phyloP scores from a whole-genome alignment of 805 yeast genomes.

The Candida orba region DNA sequence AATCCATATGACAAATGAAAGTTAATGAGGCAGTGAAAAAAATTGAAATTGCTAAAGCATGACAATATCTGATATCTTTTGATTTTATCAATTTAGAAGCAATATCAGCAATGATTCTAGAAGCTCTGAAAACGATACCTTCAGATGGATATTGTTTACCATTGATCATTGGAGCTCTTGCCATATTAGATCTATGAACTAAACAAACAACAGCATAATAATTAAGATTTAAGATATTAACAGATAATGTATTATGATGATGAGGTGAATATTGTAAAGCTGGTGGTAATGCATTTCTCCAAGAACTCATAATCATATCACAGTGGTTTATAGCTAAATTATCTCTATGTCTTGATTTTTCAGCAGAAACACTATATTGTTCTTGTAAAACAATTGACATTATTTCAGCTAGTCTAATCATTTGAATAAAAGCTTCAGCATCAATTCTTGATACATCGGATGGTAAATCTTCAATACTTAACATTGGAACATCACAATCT shows the following conservation, averaged over 20 bases:
- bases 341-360: conserved; percentile 43
- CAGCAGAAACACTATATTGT: conserved; percentile 66
- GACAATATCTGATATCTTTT: conserved; percentile 43
- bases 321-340: conserved; percentile 41
- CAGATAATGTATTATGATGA: conserved; percentile 40
- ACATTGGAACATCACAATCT: conserved; percentile 73
- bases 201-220: conserved; percentile 68
- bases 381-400: conserved; percentile 62
- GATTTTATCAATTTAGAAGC: conserved; percentile 46
- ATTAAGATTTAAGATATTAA: conserved; percentile 55
- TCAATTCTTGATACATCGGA: conserved; percentile 45
- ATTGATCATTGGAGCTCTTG: conserved; percentile 29
- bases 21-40: conserved; percentile 60
- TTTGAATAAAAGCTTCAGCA: conserved; percentile 52
- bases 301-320: conserved; percentile 69
- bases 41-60: conserved; percentile 53
- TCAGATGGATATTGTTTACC: conserved; percentile 25
- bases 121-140: conserved; percentile 75
- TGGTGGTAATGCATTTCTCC: conserved; percentile 64
- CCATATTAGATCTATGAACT: conserved; percentile 63
- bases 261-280: conserved; percentile 55
- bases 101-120: conserved; percentile 64
- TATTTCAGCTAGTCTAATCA: conserved; percentile 61
- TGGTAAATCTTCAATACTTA: conserved; percentile 56
- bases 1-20: conserved; percentile 61